Percentiles rank a stretch among this genome's conserved stretches.
These are phyloP conservation scores for Sarcomyxa edulis DNA, from an alignment of 768 basidiomycete species.

Conservation along the genomic window DNA sequence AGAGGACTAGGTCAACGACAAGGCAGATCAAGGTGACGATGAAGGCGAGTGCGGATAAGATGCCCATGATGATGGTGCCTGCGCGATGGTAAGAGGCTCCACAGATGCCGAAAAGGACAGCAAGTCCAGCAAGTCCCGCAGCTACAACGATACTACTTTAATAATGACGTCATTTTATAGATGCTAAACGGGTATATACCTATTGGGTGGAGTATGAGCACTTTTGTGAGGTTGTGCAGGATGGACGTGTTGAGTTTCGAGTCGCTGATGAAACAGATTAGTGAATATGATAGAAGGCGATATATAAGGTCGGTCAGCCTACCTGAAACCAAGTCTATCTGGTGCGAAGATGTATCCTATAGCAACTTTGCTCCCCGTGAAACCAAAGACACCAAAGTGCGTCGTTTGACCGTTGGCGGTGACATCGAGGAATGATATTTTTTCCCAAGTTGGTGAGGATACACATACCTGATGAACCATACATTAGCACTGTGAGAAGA, in stretches of 20 bases:
- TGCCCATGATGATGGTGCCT: conserved; percentile 75
- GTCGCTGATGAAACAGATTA: conserved; percentile 24
- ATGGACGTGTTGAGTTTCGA: conserved; percentile 41
- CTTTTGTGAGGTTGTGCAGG: conserved; percentile 66
- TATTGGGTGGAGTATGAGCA: conserved; percentile 77
- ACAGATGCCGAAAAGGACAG: conserved; percentile 64
- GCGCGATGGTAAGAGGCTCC: conserved; percentile 59
- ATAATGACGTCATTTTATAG: conserved; percentile 1
- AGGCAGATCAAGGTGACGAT: conserved; percentile 64
- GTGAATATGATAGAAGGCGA: not conserved
- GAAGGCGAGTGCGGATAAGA: conserved; percentile 61
- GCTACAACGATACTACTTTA: conserved; percentile 26
- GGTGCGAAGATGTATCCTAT: conserved; percentile 55
- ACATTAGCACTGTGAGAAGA: not conserved
- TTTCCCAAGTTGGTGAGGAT: conserved; percentile 70
- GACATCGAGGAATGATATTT: conserved; percentile 62
- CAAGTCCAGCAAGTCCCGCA: conserved; percentile 60
- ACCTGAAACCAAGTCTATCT: conserved; percentile 31
- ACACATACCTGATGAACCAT: conserved; percentile 51
- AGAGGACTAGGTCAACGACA: conserved; percentile 78
- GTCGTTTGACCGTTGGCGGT: conserved; percentile 27
- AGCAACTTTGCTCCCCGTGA: conserved; percentile 45
- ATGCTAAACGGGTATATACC: conserved; percentile 32
- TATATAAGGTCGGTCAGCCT: conserved; percentile 13
- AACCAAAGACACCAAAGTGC: conserved; percentile 76